phyloP scores from a whole-genome alignment of 108 stramenopile genomes.

The Nitzschia sp. region DNA sequence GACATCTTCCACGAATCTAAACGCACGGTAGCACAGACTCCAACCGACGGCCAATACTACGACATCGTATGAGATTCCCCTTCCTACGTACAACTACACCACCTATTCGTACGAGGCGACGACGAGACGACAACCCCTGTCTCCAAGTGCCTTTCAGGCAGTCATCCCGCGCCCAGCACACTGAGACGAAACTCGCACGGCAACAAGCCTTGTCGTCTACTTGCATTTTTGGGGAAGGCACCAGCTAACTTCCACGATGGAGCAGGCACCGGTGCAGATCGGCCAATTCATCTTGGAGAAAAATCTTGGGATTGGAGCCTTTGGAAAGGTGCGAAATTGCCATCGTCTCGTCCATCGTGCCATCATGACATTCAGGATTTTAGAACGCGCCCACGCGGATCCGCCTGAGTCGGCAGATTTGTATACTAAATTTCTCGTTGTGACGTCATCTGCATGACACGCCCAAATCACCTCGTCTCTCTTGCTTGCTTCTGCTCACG shows the following conservation, averaged over 20 bases:
- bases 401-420: constrained; percentile 3
- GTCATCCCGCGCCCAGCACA: constrained; percentile 1
- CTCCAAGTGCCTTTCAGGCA: not conserved
- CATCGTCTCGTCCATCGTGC: constrained; percentile 1
- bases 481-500: constrained; percentile 8
- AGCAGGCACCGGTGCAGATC: constrained; percentile 90
- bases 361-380: constrained; percentile 6
- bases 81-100: too few relatives aligned
- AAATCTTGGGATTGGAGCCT: constrained; percentile 99
- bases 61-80: too few relatives aligned
- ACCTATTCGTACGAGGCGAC: too few relatives aligned
- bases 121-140: too few relatives aligned
- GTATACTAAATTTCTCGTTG: constrained; percentile 27
- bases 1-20: too few relatives aligned
- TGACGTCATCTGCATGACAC: constrained; percentile 33
- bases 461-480: not conserved
- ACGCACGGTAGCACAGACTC: too few relatives aligned
- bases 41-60: too few relatives aligned
- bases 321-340: constrained; percentile 85
- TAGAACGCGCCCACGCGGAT: not conserved
- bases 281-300: constrained; percentile 98
- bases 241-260: constrained; percentile 45
- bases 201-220: not conserved
- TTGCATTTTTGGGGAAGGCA: not conserved
- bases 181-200: not conserved